Evolutionary conservation across 202 grass and related monocot species (phyloP), one percentile per base, ranked within the genome.

Genomic region (Panicum hallii): DNA sequence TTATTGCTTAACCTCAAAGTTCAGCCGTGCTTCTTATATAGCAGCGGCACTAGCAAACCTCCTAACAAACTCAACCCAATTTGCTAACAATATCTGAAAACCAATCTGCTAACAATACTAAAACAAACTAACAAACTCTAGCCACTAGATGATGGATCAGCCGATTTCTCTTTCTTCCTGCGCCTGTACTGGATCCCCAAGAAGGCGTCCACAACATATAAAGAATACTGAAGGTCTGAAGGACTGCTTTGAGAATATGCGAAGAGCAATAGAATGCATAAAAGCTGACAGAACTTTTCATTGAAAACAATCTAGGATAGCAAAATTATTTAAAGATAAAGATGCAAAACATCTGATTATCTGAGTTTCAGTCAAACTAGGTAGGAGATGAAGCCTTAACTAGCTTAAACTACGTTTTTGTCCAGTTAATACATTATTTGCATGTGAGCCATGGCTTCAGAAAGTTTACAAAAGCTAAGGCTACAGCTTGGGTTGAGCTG

Each of bases 161-260:
- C 26, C 26, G 26, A 26, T 26, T 26, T 26, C 26, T 26, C 26
- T 26, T 26, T 26, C 26, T 26, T 26, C 26, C 26, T 26, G 26
- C 26, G 26, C 26, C 26, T 26, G 26, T 26, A 26, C 26, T 26
- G 26, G 26, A 26, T 26, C 26, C 26, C 26, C 26, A 26, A 26
- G 26, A 26, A 26, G 26, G 26, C 26, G 26, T 26, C 26, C 26
- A 26, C 26, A 26, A 26, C 26, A 26, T 26, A 26, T 15, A 70
- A 56, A 63, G 32, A 56, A 83, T 60, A 81, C 1, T 80, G 38
- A 49, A 74, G 49, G 5, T 53, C 69, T 66, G n/a, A 41, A 68
- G 43, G 57, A 62, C 46, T 72, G 16, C 20, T 61, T 72, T 34
- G 67, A 75, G 58, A 63, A 49, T 54, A 75, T 43, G 14, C 20